Percentiles rank a stretch among this genome's conserved stretches.
phyloP scores from a whole-genome alignment of 495 filamentous ascomycete genomes.

The Beverwykella pulmonaria region DNA sequence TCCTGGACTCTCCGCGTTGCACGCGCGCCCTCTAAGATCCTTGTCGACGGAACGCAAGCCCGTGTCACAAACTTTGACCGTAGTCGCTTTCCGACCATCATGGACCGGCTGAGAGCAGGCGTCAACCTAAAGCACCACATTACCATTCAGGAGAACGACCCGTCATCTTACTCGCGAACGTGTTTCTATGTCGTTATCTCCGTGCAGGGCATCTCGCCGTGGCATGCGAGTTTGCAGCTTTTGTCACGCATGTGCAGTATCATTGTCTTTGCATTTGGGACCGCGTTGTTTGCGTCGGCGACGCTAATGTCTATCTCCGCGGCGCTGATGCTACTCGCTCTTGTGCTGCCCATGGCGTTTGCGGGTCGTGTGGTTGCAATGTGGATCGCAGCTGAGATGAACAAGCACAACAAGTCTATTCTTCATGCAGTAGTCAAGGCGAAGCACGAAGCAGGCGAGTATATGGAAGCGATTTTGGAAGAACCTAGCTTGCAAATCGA shows the following conservation, averaged over 20 bases:
- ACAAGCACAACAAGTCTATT: conserved; percentile 17
- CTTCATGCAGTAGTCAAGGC: conserved; percentile 21
- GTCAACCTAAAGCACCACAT: conserved; percentile 22
- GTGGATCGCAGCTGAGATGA: conserved; percentile 25
- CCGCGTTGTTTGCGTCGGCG: conserved; percentile 32
- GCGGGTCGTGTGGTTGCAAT: conserved; percentile 17
- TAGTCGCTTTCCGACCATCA: conserved; percentile 6
- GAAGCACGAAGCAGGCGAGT: conserved; percentile 13
- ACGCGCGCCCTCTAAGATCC: conserved; percentile 7
- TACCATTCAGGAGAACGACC: conserved; percentile 10
- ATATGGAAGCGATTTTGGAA: conserved; percentile 15
- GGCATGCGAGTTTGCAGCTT: conserved; percentile 22
- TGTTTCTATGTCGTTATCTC: conserved; percentile 37
- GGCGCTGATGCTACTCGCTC: conserved; percentile 21
- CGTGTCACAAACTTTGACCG: neutral
- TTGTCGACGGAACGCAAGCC: neutral
- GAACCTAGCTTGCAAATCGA: conserved; percentile 10
- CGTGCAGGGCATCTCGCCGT: conserved; percentile 19
- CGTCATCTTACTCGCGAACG: conserved; percentile 14
- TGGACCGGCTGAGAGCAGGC: conserved; percentile 26
- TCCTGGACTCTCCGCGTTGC: conserved; percentile 37
- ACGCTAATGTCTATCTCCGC: conserved; percentile 27
- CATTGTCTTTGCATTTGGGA: conserved; percentile 32
- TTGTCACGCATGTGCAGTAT: conserved; percentile 18
- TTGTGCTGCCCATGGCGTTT: conserved; percentile 24